These are phyloP conservation scores for Sphaerobolus stellatus DNA, from an alignment of 1,284 basidiomycete genomes.

Conservation along the genomic window DNA sequence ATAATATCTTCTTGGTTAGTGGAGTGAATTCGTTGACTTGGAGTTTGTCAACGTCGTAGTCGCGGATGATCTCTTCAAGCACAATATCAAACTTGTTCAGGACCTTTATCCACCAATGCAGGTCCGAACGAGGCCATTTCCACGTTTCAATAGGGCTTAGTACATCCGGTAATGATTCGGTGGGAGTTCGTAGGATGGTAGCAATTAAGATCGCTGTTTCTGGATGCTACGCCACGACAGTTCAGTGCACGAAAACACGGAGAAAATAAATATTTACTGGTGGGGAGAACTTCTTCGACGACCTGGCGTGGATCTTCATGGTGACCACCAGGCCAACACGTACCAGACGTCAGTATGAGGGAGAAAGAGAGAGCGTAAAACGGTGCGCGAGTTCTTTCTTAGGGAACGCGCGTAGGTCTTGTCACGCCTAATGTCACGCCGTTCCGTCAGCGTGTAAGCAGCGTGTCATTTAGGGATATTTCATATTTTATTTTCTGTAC, in stretches of 20 bases:
- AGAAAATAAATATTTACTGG: slow-evolving; percentile 50
- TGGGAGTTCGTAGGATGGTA: slow-evolving; percentile 61
- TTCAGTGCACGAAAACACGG: slow-evolving; percentile 16
- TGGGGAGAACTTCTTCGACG: slow-evolving; percentile 68
- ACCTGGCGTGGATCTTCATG: slow-evolving; percentile 20
- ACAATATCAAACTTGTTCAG: slow-evolving; percentile 94
- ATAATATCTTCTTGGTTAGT: slow-evolving; percentile 72
- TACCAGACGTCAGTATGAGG: background rate
- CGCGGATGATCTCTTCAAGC: slow-evolving; percentile 78
- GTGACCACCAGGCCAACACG: slow-evolving; percentile 9
- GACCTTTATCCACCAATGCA: slow-evolving; percentile 94
- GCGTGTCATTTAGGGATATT: too few relatives aligned
- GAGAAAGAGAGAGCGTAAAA: background rate
- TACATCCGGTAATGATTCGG: slow-evolving; percentile 63
- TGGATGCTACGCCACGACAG: slow-evolving; percentile 52
- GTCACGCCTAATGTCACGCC: background rate
- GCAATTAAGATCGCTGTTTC: slow-evolving; percentile 74
- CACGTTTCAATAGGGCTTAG: slow-evolving; percentile 72
- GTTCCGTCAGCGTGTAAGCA: too few relatives aligned
- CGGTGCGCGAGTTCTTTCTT: background rate
- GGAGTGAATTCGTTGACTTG: slow-evolving; percentile 83
- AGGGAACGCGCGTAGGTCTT: background rate
- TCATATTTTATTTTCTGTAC: too few relatives aligned
- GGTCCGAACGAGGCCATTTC: slow-evolving; percentile 96
- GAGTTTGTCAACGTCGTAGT: slow-evolving; percentile 81